Evolutionary conservation across 305 asterid genomes (phyloP).

Genomic region (Ajuga reptans): DNA sequence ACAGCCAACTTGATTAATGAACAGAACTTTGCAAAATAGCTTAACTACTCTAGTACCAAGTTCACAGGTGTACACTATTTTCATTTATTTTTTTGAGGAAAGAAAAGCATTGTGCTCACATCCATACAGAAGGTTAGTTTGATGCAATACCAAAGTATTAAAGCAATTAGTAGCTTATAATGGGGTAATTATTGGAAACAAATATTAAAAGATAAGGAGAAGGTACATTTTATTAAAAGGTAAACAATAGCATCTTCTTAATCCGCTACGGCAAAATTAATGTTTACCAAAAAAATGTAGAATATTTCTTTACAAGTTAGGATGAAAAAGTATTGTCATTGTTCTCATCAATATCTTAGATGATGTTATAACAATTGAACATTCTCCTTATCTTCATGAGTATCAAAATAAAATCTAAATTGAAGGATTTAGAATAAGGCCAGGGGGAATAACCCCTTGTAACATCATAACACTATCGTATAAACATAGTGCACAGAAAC

Average conservation of each 20-base stretch:
- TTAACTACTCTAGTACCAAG: no score
- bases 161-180: neutral
- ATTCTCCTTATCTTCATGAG: neutral
- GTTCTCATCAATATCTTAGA: neutral
- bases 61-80: no score
- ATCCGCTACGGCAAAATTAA: neutral
- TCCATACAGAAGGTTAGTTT: neutral
- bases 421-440: neutral
- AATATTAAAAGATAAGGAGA: neutral
- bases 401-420: neutral
- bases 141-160: neutral
- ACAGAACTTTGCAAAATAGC: neutral
- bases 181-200: neutral
- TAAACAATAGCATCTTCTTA: neutral
- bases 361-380: neutral
- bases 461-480: neutral
- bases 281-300: neutral
- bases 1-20: constrained; percentile 15
- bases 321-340: neutral
- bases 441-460: neutral
- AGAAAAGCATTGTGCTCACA: neutral
- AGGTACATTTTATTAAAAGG: neutral
- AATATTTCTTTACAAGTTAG: neutral
- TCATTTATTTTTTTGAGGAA: no score
- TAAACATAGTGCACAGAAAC: neutral